phyloP scores from a whole-genome alignment of 2,329 filamentous ascomycete species.

The Talaromyces sp. region DNA sequence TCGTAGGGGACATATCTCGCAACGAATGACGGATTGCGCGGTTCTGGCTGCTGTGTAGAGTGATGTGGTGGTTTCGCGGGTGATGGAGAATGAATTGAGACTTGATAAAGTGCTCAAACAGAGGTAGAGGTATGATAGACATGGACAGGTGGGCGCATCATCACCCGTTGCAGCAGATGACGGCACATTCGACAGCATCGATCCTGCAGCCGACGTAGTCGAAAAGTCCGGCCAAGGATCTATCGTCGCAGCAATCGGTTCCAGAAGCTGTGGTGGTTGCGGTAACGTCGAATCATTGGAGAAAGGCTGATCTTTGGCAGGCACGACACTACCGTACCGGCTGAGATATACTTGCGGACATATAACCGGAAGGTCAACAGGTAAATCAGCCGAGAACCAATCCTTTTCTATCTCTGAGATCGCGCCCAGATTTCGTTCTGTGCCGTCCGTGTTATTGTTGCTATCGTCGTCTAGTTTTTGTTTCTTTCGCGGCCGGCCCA shows the following conservation, averaged over 20 bases:
- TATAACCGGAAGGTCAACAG: conserved; percentile 29
- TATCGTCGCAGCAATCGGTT: conserved; percentile 31
- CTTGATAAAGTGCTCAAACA: conserved; percentile 45
- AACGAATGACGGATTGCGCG: conserved; percentile 44
- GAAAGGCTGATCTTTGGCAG: conserved; percentile 19
- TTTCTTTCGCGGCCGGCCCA: conserved; percentile 49
- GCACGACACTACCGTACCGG: background rate
- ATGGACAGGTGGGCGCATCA: conserved; percentile 34
- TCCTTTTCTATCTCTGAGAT: conserved; percentile 29
- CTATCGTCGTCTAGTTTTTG: conserved; percentile 33
- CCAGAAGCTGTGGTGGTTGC: conserved; percentile 28
- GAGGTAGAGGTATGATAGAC: conserved; percentile 45
- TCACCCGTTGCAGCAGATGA: conserved; percentile 25
- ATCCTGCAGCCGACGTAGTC: conserved; percentile 34
- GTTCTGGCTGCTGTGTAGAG: conserved; percentile 45
- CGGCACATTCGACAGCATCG: conserved; percentile 27
- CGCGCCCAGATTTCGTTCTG: conserved; percentile 17
- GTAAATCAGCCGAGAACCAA: conserved; percentile 23
- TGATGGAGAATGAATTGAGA: conserved; percentile 44
- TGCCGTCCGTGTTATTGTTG: background rate
- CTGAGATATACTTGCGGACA: conserved; percentile 31
- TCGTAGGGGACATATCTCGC: conserved; percentile 41
- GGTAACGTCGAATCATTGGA: conserved; percentile 11
- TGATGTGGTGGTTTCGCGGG: conserved; percentile 44
- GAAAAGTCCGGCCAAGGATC: conserved; percentile 46